phyloP scores from a whole-genome alignment of 148 eudicot species.

The Amaranthus hypochondriacus region DNA sequence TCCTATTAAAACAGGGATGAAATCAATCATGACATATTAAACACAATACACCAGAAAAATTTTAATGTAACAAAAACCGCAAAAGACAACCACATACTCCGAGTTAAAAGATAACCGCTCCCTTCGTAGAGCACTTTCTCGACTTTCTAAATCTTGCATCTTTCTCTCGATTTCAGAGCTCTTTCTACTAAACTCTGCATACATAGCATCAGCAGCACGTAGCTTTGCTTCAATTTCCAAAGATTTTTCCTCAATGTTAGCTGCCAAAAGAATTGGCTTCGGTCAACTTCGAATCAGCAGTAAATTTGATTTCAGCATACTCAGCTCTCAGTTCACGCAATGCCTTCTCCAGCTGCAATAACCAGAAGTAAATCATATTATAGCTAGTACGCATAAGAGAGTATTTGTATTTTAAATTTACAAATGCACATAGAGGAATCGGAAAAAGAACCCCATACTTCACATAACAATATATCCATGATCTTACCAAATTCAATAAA shows the following conservation, averaged over 20 bases:
- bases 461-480: not conserved
- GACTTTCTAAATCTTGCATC: slow-evolving; percentile 58
- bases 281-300: slow-evolving; percentile 82
- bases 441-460: not conserved
- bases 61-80: no score
- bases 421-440: not conserved
- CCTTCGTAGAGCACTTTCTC: slow-evolving; percentile 70
- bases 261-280: slow-evolving; percentile 78
- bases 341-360: slow-evolving; percentile 84
- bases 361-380: slow-evolving; percentile 13
- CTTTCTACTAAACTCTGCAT: slow-evolving; percentile 87
- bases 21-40: not conserved
- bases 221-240: slow-evolving; percentile 85
- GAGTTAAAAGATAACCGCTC: slow-evolving; percentile 71
- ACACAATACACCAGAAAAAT: not conserved
- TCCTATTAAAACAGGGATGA: slow-evolving; percentile 29
- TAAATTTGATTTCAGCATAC: slow-evolving; percentile 89
- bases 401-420: not conserved
- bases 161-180: slow-evolving; percentile 80
- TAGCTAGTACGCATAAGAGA: not conserved
- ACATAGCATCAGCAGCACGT: slow-evolving; percentile 86
- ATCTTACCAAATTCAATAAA: not conserved
- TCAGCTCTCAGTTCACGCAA: slow-evolving; percentile 90
- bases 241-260: slow-evolving; percentile 85
- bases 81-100: slow-evolving; percentile 51